Evolutionary conservation across 1,139 yeast genomes (phyloP), one percentile per base, ranked within the genome.

Genomic region (Magnusiomyces suaveolens): DNA sequence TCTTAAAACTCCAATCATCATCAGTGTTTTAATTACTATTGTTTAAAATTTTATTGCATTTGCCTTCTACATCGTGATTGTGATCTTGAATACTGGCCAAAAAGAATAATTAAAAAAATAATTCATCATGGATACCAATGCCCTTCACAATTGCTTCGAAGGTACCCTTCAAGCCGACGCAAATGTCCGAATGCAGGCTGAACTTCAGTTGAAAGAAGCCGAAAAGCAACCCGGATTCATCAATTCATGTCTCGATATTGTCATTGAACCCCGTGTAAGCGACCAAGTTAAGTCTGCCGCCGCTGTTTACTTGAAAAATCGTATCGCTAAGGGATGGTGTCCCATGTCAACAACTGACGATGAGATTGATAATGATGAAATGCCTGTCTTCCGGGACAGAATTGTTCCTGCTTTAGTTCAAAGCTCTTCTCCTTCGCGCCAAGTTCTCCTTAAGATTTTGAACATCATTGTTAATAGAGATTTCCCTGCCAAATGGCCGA

Each of bases 251-350:
- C 72, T 92, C 50, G 92, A 87, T 64, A 83, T 92, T 55, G 77
- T 87, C 44, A 65, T 76, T n/a, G 76, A 78, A 46, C 72, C 71
- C 18, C 77, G 76, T 14, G 82, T 82, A 2, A 75, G 80, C 23
- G 74, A 77, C 1, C 78, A 77, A 36, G 78, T 87, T 49, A 81
- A 83, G 60, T 77, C 82, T 52, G 92, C 96, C 14, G 87, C 95
- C 20, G 95, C 95, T 0, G 84, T 92, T 32, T 90, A 83, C 68
- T 81, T 92, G 71, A 92, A 92, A 67, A 92, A 92, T 67, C 75
- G 83, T 57, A 75, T 89, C 29, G 72, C 77, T 16, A 78, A 79
- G 56, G 76, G 77, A 58, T 92, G 97, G 97, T 64, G 63, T 24
- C 66, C 69, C 12, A 61, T 63, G 23, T 57, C 60, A 21, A 59